Base-by-base conservation (phyloP, 148 eudicot species). In the Dysphania ambrosioides region DNA sequence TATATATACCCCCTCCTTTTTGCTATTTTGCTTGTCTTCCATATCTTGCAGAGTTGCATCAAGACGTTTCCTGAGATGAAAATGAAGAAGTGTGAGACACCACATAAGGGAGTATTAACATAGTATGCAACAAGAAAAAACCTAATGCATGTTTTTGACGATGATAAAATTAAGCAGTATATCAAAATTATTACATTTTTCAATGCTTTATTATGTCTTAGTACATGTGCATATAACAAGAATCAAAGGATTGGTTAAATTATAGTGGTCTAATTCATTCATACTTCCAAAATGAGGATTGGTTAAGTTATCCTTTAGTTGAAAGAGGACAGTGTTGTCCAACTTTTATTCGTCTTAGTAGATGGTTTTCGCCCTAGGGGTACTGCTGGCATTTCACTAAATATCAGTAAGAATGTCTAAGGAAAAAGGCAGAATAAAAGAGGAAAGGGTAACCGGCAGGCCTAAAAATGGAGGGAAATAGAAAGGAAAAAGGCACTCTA, bases 11-110 rank as follows among this genome's bases (percentile, higher is more conserved):
- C 90, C 90, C 47, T 94, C 98, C 79, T 88, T 89, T 83, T 91
- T 89, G 89, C 98, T 90, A 78, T 86, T 94, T 80, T 91, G 97
- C 85, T 94, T 94, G 78, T 86, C 96, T 87, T 94, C 97, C 84
- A 94, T 81, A 79, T 88, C 97, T 76, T 91, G 95, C 76, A 94
- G 84, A 41, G 89, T 88, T 72, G 85, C 82, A 86, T 94, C 98
- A 79, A 94, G 85, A 68, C 97, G 97, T 82, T 94, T 94, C 87
- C 97, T 94, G 85, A 51, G 51, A 72, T 35, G 58, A 64, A 73
- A 56, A 55, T 61, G 71, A 63, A 64, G 35, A 76, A 41, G 26
- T 3, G 11, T 29, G 41, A 38, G 71, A 30, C 34, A 47, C n/a
- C 38, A 16, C 0, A 23, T 5, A 72, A 38, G 36, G n/a, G 40